phyloP scores from a whole-genome alignment of 2,329 filamentous ascomycete species.

The Colletotrichum gloeosporioides region DNA sequence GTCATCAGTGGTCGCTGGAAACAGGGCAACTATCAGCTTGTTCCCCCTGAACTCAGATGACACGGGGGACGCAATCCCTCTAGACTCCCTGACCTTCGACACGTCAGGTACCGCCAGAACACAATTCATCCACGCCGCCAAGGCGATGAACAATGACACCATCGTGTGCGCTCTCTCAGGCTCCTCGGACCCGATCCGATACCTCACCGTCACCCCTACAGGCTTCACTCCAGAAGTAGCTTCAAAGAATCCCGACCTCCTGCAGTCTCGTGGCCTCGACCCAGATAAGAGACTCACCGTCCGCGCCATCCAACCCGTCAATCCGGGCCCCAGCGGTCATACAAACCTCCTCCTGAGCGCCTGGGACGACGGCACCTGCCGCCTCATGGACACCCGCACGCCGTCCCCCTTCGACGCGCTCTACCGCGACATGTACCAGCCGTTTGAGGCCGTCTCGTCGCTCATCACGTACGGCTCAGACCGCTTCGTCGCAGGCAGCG shows the following conservation, averaged over 20 bases:
- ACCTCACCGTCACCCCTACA: slow-evolving; percentile 49
- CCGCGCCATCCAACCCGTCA: slow-evolving; percentile 52
- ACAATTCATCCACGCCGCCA: slow-evolving; percentile 37
- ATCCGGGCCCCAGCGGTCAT: slow-evolving; percentile 30
- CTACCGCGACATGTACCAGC: slow-evolving; percentile 59
- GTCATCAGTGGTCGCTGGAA: slow-evolving; percentile 18
- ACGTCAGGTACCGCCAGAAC: slow-evolving; percentile 21
- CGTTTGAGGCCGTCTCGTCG: slow-evolving; percentile 49
- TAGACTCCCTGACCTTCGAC: slow-evolving; percentile 11
- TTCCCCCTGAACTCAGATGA: slow-evolving; percentile 16
- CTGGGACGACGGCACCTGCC: slow-evolving; percentile 58
- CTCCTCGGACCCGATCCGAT: slow-evolving; percentile 46
- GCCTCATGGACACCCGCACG: slow-evolving; percentile 49
- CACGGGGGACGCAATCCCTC: not conserved
- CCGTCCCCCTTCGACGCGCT: slow-evolving; percentile 50
- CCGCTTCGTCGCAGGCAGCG: slow-evolving; percentile 56
- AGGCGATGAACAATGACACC: slow-evolving; percentile 50
- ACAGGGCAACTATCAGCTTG: slow-evolving; percentile 19
- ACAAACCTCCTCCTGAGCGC: slow-evolving; percentile 52
- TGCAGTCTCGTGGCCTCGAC: slow-evolving; percentile 30
- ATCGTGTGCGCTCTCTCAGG: slow-evolving; percentile 52
- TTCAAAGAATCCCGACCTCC: slow-evolving; percentile 34
- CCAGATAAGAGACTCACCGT: slow-evolving; percentile 42
- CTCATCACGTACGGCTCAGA: slow-evolving; percentile 56
- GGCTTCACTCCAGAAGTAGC: slow-evolving; percentile 44